Base-by-base conservation (phyloP, 495 filamentous ascomycete genomes). In the Aspergillus avenaceus region DNA sequence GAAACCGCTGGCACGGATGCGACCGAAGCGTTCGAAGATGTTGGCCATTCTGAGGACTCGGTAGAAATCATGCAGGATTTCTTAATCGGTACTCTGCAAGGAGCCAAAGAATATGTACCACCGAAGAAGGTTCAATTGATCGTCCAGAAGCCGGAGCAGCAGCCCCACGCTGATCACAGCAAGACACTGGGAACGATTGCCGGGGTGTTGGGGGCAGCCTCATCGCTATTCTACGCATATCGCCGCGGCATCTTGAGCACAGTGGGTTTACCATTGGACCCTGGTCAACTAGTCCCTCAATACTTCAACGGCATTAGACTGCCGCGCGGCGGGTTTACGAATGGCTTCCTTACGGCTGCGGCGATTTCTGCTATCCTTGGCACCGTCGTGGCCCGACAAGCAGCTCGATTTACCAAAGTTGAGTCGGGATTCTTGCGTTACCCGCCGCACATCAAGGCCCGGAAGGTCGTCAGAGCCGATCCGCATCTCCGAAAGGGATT, bases 1-100 rank as follows among this genome's bases (percentile, higher is more conserved):
- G 75, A 82, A 34, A 60, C 69, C 7, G 80, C 76, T 19, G 79
- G 80, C 4, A 63, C 52, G 29, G 78, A 83, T 62, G 78, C 75
- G 3, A 81, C 72, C 1, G 68, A 65, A 8, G 70, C 50, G 2
- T 83, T 74, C 41, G 77, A 82, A 26, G 66, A 80, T 45, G 73
- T 72, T 7, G 79, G 77, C 0, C 81, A 83, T 44, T 77, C 51
- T 0, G 46, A 55, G 23, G 46, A 50, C n/a, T 41, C 52, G 18
- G 5, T 21, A 21, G 32, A 49, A 31, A 48, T 48, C 18, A 9
- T 48, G 29, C 29, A 48, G 14, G 22, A 12, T 5, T 48, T 25
- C 18, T 49, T 64, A 8, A 46, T 72, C 16, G 69, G 69, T 22
- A 59, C 50, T 1, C 34, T 70, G 22, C 66, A 65, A 36, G 62